Evolutionary conservation across 1,139 yeast genomes (phyloP).

Genomic region (Hanseniaspora sp.): DNA sequence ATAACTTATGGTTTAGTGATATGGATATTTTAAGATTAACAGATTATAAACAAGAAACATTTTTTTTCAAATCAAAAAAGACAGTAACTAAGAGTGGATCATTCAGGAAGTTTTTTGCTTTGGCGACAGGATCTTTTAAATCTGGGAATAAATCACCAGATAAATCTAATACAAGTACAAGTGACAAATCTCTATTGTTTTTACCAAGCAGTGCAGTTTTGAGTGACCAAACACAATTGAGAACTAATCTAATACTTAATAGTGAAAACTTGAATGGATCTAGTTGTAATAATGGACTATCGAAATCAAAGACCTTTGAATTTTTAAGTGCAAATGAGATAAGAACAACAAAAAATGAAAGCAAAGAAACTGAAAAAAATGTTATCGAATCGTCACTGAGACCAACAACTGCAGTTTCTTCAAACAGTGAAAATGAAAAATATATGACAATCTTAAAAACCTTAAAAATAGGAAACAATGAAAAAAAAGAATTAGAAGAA

Average conservation of each 20-base stretch:
- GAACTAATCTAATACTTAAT: neutral
- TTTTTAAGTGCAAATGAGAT: too few relatives aligned
- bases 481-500: neutral
- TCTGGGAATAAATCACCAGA: neutral
- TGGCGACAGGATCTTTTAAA: neutral
- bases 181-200: neutral
- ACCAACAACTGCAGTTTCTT: neutral
- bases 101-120: too few relatives aligned
- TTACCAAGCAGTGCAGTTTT: neutral
- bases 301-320: too few relatives aligned
- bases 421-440: neutral
- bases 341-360: too few relatives aligned
- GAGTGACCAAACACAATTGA: neutral
- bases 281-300: neutral
- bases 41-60: neutral
- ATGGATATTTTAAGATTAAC: constrained; percentile 1
- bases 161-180: neutral
- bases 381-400: too few relatives aligned
- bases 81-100: too few relatives aligned
- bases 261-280: neutral
- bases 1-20: constrained; percentile 1
- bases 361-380: too few relatives aligned
- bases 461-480: neutral
- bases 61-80: too few relatives aligned
- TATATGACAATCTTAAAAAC: neutral